Conservation (phyloP, 1,284 basidiomycete species). For the Cutaneotrichosporon spelunceum region DNA sequence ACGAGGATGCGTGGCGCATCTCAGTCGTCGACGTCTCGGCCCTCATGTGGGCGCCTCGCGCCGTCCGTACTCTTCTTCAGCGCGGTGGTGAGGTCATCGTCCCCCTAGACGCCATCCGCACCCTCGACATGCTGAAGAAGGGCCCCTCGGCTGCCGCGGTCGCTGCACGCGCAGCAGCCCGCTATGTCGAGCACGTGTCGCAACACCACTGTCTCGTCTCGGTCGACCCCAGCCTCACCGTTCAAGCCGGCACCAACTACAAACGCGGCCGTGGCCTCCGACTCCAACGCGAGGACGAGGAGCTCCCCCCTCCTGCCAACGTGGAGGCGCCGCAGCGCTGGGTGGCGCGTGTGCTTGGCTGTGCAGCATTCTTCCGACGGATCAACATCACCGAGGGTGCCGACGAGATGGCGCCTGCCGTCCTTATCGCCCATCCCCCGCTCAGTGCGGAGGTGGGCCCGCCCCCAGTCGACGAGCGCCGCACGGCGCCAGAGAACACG, state of each 20-base stretch:
- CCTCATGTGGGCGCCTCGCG: slow-evolving; percentile 73
- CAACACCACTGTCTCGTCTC: slow-evolving; percentile 35
- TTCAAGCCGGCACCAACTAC: slow-evolving; percentile 35
- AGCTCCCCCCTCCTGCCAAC: slow-evolving; percentile 3
- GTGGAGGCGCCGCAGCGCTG: slow-evolving; percentile 33
- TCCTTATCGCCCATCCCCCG: slow-evolving; percentile 45
- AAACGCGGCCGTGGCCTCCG: slow-evolving; percentile 38
- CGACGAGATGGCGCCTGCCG: slow-evolving; percentile 20
- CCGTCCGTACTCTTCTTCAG: slow-evolving; percentile 72
- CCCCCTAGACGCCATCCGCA: slow-evolving; percentile 85
- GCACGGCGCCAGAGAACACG: slow-evolving; percentile 5
- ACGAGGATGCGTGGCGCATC: slow-evolving; percentile 19
- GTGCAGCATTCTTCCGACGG: slow-evolving; percentile 38
- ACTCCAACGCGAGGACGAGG: slow-evolving; percentile 38
- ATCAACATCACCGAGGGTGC: slow-evolving; percentile 23
- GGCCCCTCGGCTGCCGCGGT: slow-evolving; percentile 72
- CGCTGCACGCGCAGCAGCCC: slow-evolving; percentile 58
- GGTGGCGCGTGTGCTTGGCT: slow-evolving; percentile 37
- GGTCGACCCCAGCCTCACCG: slow-evolving; percentile 30
- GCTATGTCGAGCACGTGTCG: slow-evolving; percentile 50
- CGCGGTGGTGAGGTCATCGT: slow-evolving; percentile 67
- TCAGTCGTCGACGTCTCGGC: slow-evolving; percentile 82
- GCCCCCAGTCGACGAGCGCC: slow-evolving; percentile 22
- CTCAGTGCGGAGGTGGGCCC: slow-evolving; percentile 39
- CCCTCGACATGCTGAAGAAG: slow-evolving; percentile 90